Conservation (phyloP, 495 filamentous ascomycete genomes). For the Tetracladium marchalianum region DNA sequence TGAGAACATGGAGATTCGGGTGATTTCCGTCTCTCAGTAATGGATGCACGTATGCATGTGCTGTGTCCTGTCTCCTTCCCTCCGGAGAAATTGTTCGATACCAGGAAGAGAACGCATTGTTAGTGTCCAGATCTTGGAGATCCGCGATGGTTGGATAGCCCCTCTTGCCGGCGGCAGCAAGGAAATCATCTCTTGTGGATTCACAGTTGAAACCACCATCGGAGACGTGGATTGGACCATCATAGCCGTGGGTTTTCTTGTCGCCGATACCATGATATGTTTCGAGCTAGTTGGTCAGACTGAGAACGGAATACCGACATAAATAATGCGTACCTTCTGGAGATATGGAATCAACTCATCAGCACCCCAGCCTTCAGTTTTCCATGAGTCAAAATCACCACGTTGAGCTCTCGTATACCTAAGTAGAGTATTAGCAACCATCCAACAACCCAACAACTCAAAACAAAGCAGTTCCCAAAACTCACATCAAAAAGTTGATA, state of each 20-base stretch:
- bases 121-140: conserved; percentile 8
- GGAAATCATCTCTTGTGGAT: conserved; percentile 19
- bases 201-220: conserved; percentile 19
- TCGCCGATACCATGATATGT: conserved; percentile 24
- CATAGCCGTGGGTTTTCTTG: conserved; percentile 18
- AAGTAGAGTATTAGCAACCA: too few species aligned
- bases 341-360: conserved; percentile 10
- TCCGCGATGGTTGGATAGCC: conserved; percentile 14
- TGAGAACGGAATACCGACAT: too few species aligned
- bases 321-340: conserved; percentile 28
- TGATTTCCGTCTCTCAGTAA: conserved; percentile 29
- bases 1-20: conserved; percentile 37
- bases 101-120: background rate
- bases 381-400: conserved; percentile 8
- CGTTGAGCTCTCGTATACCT: conserved; percentile 27
- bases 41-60: conserved; percentile 31
- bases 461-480: background rate
- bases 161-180: conserved; percentile 19
- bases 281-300: conserved; percentile 16
- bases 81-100: conserved; percentile 20
- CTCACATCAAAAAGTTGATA: conserved; percentile 45
- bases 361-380: conserved; percentile 11
- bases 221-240: conserved; percentile 21
- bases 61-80: conserved; percentile 31
- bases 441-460: too few species aligned